These are phyloP conservation scores for Prinsepia uniflora DNA, from an alignment of 306 rosid genomes.

Conservation along the genomic window DNA sequence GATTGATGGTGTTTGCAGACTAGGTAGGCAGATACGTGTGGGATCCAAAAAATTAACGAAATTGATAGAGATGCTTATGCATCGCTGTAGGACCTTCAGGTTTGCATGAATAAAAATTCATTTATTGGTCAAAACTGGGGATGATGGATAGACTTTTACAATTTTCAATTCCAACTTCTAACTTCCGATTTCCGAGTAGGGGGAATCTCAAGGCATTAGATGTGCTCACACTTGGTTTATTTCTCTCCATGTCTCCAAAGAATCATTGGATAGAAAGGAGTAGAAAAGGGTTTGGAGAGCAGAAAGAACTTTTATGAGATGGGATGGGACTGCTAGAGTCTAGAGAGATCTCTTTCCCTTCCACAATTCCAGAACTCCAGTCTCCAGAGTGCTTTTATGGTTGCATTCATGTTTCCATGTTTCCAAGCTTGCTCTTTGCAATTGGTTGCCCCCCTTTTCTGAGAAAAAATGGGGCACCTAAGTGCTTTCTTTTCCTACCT, in stretches of 20 bases:
- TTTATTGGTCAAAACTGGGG: neutral
- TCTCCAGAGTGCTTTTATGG: no score
- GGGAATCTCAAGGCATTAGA: no score
- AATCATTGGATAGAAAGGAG: neutral
- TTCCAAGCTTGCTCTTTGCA: neutral
- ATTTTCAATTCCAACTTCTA: no score
- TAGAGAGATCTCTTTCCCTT: neutral
- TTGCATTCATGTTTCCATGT: neutral
- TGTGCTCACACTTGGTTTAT: neutral
- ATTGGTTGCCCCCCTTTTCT: neutral
- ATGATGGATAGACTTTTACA: neutral
- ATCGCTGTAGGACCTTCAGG: neutral
- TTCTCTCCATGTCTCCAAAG: neutral
- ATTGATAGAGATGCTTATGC: no score
- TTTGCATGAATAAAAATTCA: conserved; percentile 2
- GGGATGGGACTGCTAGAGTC: neutral
- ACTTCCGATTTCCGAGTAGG: neutral
- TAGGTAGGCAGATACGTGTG: no score
- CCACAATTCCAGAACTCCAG: no score
- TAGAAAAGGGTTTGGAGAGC: neutral
- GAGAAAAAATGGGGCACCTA: neutral
- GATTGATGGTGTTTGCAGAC: no score
- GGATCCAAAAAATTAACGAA: no score
- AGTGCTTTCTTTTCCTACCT: neutral
- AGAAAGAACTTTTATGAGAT: neutral